Evolutionary conservation across 306 rosid genomes (phyloP).

Genomic region (Cyclanthera cordifolia): DNA sequence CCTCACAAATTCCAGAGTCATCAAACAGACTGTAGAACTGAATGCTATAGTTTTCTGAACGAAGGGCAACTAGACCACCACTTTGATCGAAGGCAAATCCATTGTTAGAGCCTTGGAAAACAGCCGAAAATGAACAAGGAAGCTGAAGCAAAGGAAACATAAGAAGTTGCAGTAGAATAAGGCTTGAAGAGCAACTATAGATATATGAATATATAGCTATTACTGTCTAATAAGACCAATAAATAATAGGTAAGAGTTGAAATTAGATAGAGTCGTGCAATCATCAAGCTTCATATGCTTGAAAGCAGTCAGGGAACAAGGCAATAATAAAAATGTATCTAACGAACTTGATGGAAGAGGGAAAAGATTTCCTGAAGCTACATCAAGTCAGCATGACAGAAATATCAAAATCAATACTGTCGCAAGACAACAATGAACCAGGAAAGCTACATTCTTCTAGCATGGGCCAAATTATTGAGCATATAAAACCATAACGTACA

Average conservation of each 20-base stretch:
- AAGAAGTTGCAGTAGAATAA: constrained; percentile 13
- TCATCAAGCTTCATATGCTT: background rate
- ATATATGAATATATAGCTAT: background rate
- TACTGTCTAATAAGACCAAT: background rate
- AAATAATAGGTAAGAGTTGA: background rate
- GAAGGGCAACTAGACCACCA: constrained; percentile 68
- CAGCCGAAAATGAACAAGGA: constrained; percentile 43
- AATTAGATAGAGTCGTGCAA: background rate
- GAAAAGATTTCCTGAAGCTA: background rate
- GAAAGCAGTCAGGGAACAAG: background rate
- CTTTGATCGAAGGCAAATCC: constrained; percentile 53
- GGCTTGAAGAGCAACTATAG: background rate
- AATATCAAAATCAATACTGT: background rate
- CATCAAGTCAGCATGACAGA: background rate
- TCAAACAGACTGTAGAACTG: constrained; percentile 82
- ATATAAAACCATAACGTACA: background rate
- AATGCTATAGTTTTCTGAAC: constrained; percentile 63
- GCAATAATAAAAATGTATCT: background rate
- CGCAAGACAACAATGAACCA: background rate
- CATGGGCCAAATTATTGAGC: constrained; percentile 2
- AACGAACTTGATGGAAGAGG: background rate
- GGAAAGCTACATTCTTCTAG: background rate
- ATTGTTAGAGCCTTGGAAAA: constrained; percentile 31
- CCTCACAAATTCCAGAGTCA: constrained; percentile 77
- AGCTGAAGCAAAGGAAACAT: constrained; percentile 35